A percentile compares a stretch with the other conserved stretches of the same genome.
These are phyloP conservation scores for Pholiota molesta DNA, from an alignment of 768 basidiomycete species.

Conservation along the genomic window DNA sequence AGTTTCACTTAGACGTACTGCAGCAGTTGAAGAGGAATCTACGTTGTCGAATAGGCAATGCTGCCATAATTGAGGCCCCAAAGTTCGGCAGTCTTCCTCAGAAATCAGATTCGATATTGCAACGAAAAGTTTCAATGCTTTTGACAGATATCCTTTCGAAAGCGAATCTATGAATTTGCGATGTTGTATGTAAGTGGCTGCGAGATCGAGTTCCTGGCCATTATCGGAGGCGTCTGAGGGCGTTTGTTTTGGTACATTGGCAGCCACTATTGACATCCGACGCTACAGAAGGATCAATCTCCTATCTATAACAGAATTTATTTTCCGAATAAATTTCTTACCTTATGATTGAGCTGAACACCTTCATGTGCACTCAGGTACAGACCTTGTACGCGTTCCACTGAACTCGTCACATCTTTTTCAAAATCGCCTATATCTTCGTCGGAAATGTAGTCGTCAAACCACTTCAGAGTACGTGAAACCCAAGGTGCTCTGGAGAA, in stretches of 20 bases:
- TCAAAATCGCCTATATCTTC: conserved; percentile 42
- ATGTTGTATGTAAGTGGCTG: conserved; percentile 38
- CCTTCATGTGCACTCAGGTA: conserved; percentile 56
- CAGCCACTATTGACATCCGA: conserved; percentile 20
- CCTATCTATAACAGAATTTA: neutral
- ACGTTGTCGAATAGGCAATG: conserved; percentile 44
- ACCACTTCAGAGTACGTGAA: conserved; percentile 45
- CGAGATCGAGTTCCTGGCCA: conserved; percentile 32
- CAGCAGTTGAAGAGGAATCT: conserved; percentile 45
- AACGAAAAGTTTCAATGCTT: conserved; percentile 64
- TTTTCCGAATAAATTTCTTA: conserved; percentile 21
- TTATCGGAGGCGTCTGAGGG: conserved; percentile 9
- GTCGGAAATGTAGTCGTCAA: conserved; percentile 38
- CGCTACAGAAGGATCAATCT: conserved; percentile 14
- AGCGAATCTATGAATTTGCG: conserved; percentile 45
- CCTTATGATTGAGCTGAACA: conserved; percentile 45
- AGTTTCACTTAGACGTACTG: conserved; percentile 42
- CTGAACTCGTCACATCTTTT: conserved; percentile 42
- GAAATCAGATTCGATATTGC: conserved; percentile 57
- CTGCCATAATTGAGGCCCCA: conserved; percentile 64
- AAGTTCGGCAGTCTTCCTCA: conserved; percentile 47
- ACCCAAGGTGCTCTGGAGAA: conserved; percentile 49
- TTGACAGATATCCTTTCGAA: conserved; percentile 45
- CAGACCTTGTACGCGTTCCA: conserved; percentile 48
- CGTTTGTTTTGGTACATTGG: conserved; percentile 12